Evolutionary conservation across 768 basidiomycete genomes (phyloP).

Genomic region (Leucosporidium yakuticum): DNA sequence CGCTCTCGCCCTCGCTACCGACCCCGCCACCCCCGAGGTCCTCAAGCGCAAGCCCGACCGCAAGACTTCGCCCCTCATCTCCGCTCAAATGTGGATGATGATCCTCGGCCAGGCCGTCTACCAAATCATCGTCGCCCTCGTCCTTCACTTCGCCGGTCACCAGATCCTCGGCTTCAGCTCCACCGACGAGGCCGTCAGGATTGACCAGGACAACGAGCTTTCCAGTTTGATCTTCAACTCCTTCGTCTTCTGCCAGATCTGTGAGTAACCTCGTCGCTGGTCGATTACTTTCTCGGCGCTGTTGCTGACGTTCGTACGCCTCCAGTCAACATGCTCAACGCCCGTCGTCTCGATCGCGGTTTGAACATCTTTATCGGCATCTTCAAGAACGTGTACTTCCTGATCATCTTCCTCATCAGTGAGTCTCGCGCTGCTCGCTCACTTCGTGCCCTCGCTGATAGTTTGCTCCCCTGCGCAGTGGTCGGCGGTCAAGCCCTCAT

Average conservation of each 20-base stretch:
- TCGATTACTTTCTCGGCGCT: background rate
- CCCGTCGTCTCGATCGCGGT: constrained; percentile 72
- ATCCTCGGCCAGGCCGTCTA: constrained; percentile 83
- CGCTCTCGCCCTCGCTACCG: constrained; percentile 92
- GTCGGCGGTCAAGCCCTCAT: constrained; percentile 78
- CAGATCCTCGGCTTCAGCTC: constrained; percentile 55
- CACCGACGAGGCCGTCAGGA: constrained; percentile 32
- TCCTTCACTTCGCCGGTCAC: constrained; percentile 81
- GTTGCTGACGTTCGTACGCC: background rate
- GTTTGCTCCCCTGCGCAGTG: constrained; percentile 51
- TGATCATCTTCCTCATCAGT: constrained; percentile 79
- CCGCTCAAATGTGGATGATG: constrained; percentile 87
- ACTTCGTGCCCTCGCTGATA: background rate
- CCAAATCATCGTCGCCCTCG: constrained; percentile 71
- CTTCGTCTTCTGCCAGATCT: constrained; percentile 98
- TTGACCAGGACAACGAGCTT: constrained; percentile 38
- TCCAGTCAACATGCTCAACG: constrained; percentile 63
- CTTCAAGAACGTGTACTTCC: constrained; percentile 71
- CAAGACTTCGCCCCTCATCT: constrained; percentile 81
- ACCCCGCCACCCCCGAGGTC: constrained; percentile 72
- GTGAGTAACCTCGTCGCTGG: constrained; percentile 15
- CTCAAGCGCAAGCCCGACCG: constrained; percentile 87
- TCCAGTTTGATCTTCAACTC: constrained; percentile 86
- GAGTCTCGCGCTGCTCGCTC: constrained; percentile 34
- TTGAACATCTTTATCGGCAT: constrained; percentile 88